These are phyloP conservation scores for Plasmodium malariae DNA, from an alignment of 169 alveolate genomes.

Conservation along the genomic window DNA sequence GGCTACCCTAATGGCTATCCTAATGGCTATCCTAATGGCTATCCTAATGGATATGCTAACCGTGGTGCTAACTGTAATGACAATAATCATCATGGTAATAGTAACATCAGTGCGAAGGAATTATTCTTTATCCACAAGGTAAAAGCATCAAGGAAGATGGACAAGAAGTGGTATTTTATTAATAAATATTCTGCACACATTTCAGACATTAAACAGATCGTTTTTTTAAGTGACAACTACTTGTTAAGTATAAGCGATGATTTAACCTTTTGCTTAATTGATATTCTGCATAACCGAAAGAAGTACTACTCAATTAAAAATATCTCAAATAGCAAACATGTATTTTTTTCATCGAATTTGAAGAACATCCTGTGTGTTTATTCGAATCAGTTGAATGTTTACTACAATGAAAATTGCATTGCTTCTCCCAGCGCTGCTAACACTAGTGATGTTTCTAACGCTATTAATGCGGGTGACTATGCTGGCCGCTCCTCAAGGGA, in stretches of 20 bases:
- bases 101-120: not conserved
- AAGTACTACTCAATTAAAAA: slow-evolving; percentile 11
- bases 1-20: no score
- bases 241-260: slow-evolving; percentile 55
- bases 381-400: slow-evolving; percentile 13
- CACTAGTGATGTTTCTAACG: not conserved
- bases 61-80: not conserved
- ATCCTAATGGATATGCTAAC: not conserved
- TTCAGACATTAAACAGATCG: slow-evolving; percentile 38
- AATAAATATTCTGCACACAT: slow-evolving; percentile 27
- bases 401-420: not conserved
- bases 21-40: no score
- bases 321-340: not conserved
- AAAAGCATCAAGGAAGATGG: slow-evolving; percentile 7
- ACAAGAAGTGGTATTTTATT: slow-evolving; percentile 28
- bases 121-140: slow-evolving; percentile 10
- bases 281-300: not conserved
- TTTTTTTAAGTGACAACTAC: not conserved
- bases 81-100: not conserved
- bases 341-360: slow-evolving; percentile 5
- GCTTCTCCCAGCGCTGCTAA: not conserved
- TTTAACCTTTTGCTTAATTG: slow-evolving; percentile 24
- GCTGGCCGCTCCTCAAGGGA: not conserved
- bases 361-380: slow-evolving; percentile 28
- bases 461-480: no score